Evolutionary conservation across 805 yeast species (phyloP).

Genomic region (Clavispora vitiphila): DNA sequence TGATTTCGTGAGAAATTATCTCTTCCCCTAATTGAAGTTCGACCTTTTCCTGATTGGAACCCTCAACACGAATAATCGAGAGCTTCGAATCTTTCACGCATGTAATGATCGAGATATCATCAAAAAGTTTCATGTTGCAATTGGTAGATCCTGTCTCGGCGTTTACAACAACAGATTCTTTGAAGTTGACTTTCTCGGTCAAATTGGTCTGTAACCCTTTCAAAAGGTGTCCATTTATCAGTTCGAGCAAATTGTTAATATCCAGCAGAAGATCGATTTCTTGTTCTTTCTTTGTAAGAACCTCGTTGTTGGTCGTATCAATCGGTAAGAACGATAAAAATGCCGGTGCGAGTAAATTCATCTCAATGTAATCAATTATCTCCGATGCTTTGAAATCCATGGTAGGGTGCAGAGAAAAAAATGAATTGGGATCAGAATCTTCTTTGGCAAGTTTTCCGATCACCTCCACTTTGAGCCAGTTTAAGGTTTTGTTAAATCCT

Average conservation of each 20-base stretch:
- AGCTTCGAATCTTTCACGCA: slow-evolving; percentile 2
- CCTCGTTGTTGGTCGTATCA: slow-evolving; percentile 5
- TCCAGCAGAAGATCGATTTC: background rate
- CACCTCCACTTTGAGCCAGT: slow-evolving; percentile 39
- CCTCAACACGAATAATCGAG: slow-evolving; percentile 2
- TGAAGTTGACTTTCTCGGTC: slow-evolving; percentile 11
- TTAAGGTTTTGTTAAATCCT: slow-evolving; percentile 39
- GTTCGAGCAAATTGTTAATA: slow-evolving; percentile 1
- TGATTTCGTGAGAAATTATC: slow-evolving; percentile 5
- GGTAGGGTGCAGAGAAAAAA: slow-evolving; percentile 11
- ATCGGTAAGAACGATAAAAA: slow-evolving; percentile 5
- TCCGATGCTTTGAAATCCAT: slow-evolving; percentile 11
- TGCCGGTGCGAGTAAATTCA: slow-evolving; percentile 8
- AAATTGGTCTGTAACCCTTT: slow-evolving; percentile 28
- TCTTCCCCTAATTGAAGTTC: slow-evolving; percentile 5
- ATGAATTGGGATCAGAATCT: slow-evolving; percentile 25
- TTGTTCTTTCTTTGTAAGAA: background rate
- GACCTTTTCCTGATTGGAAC: background rate
- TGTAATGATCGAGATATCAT: background rate
- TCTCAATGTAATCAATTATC: slow-evolving; percentile 11
- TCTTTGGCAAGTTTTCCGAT: slow-evolving; percentile 33
- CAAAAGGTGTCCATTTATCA: slow-evolving; percentile 11
- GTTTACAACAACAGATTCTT: slow-evolving; percentile 8
- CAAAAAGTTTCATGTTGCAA: slow-evolving; percentile 2
- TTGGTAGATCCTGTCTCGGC: slow-evolving; percentile 2